Conservation (phyloP, 2,329 filamentous ascomycete genomes). For the Cytospora leucostoma region DNA sequence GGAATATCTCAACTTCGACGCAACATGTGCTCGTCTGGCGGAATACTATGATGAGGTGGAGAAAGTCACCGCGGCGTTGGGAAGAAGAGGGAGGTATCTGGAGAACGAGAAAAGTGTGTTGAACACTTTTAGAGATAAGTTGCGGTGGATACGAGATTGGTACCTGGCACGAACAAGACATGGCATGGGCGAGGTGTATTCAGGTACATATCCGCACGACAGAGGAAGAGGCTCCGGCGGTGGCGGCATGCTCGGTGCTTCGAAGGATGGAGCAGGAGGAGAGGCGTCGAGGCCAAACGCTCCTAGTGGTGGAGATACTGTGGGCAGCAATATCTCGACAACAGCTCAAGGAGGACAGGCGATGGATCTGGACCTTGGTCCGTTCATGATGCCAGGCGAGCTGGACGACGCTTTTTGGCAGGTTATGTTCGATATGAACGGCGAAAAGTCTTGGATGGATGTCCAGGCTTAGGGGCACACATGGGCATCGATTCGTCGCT, state of each 20-base stretch:
- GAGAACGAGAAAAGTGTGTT: slow-evolving; percentile 38
- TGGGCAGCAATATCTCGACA: neutral
- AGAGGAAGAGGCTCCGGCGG: neutral
- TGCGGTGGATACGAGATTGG: slow-evolving; percentile 46
- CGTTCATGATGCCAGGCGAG: slow-evolving; percentile 12
- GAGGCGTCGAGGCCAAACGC: neutral
- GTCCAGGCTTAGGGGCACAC: slow-evolving; percentile 15
- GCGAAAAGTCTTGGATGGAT: slow-evolving; percentile 15
- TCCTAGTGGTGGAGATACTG: neutral
- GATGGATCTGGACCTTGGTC: slow-evolving; percentile 23
- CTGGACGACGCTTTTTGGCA: slow-evolving; percentile 28
- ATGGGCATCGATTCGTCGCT: neutral
- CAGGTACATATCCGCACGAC: neutral
- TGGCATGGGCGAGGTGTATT: slow-evolving; percentile 4
- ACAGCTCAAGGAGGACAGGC: slow-evolving; percentile 15
- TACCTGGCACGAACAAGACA: slow-evolving; percentile 30
- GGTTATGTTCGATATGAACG: slow-evolving; percentile 24
- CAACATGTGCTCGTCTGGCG: slow-evolving; percentile 33
- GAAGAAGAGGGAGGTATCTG: slow-evolving; percentile 28
- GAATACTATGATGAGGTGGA: slow-evolving; percentile 39
- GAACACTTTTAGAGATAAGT: slow-evolving; percentile 38
- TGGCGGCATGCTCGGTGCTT: neutral
- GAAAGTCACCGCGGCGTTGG: slow-evolving; percentile 18
- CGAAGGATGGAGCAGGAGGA: slow-evolving; percentile 5
- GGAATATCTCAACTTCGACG: slow-evolving; percentile 38